Percentiles rank a stretch among this genome's conserved stretches.
Conservation (phyloP, 495 filamentous ascomycete genomes). For the Hyaloscypha hepaticicola region DNA sequence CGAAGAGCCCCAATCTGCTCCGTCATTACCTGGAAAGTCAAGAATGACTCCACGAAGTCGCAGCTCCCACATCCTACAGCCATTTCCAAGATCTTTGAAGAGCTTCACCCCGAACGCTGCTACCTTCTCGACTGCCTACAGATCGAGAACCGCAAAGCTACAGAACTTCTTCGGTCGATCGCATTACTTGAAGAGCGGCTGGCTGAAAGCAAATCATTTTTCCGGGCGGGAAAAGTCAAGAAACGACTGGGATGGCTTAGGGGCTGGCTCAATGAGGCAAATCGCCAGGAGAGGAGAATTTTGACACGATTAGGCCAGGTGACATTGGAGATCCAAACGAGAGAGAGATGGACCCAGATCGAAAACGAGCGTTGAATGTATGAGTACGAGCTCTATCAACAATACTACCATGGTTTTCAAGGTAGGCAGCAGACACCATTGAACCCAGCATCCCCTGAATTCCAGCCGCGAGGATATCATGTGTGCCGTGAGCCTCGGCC, state of each 20-base stretch:
- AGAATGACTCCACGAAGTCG: background rate
- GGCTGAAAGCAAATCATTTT: background rate
- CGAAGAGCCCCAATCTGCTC: background rate
- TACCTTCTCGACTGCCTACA: constrained; percentile 42
- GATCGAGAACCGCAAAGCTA: constrained; percentile 35
- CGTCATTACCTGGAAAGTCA: background rate
- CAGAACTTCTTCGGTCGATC: constrained; percentile 34
- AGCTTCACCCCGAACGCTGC: constrained; percentile 40
- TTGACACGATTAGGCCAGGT: constrained; percentile 44
- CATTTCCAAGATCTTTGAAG: constrained; percentile 12
- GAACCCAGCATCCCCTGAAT: background rate
- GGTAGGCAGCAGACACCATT: background rate
- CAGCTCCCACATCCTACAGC: background rate
- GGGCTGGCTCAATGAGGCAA: constrained; percentile 36
- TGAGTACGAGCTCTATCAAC: background rate
- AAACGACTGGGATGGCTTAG: constrained; percentile 34
- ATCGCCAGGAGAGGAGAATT: constrained; percentile 41
- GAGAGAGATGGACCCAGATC: constrained; percentile 37
- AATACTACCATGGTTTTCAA: background rate
- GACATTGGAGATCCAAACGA: constrained; percentile 41
- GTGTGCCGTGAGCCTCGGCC: background rate
- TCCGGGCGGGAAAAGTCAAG: constrained; percentile 29
- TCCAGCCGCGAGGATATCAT: constrained; percentile 1
- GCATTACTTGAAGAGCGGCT: constrained; percentile 17
- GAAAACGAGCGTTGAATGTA: constrained; percentile 25